phyloP scores from a whole-genome alignment of 495 filamentous ascomycete species.

The Hypomontagnella monticulosa region DNA sequence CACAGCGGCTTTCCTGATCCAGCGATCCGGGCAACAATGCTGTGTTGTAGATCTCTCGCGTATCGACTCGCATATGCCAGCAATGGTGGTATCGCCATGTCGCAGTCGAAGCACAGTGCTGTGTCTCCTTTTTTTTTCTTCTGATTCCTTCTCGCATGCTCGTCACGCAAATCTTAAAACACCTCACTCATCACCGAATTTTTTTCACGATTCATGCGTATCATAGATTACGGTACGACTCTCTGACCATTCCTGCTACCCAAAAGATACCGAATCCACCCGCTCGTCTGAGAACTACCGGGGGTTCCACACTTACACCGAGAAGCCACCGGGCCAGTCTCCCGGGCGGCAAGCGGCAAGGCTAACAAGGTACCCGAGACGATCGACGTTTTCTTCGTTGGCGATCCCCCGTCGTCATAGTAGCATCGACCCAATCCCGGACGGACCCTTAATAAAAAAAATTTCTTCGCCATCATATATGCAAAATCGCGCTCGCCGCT shows the following conservation, averaged over 20 bases:
- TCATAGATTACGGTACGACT: constrained; percentile 4
- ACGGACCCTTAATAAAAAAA: no score
- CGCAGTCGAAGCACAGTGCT: not conserved
- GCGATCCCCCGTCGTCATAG: not conserved
- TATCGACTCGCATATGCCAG: no score
- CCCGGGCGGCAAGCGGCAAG: constrained; percentile 25
- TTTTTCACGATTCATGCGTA: not conserved
- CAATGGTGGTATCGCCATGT: no score
- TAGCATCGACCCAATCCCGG: not conserved
- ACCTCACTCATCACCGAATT: not conserved
- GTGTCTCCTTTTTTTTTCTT: not conserved
- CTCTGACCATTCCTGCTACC: no score
- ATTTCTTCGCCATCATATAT: no score
- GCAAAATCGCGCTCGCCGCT: no score
- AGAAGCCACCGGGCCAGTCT: constrained; percentile 35
- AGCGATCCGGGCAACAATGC: constrained; percentile 19
- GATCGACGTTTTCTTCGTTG: not conserved
- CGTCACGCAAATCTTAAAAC: constrained; percentile 12
- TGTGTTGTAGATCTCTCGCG: constrained; percentile 14
- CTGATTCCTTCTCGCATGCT: not conserved
- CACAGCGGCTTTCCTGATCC: constrained; percentile 33
- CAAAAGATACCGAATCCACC: constrained; percentile 1
- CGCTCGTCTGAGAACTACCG: constrained; percentile 29
- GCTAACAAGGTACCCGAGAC: not conserved
- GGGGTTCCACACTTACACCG: constrained; percentile 41